These are phyloP conservation scores for Gnomoniopsis smithogilvyi DNA, from an alignment of 2,329 filamentous ascomycete genomes.

Conservation along the genomic window DNA sequence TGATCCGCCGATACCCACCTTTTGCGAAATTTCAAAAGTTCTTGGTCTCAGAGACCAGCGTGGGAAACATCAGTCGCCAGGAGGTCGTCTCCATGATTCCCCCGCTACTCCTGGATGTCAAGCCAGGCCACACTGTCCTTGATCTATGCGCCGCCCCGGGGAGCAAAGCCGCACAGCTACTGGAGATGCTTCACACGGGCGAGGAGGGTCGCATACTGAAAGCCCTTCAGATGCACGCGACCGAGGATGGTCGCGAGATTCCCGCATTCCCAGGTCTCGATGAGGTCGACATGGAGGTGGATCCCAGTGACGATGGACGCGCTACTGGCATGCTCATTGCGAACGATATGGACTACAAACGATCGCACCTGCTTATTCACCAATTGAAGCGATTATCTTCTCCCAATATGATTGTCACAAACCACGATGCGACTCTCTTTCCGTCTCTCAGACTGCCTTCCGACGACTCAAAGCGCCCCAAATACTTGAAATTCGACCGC, in stretches of 20 bases:
- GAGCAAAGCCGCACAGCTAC: conserved; percentile 92
- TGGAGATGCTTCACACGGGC: conserved; percentile 90
- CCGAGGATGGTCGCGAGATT: conserved; percentile 56
- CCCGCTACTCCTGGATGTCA: conserved; percentile 85
- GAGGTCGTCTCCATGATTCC: conserved; percentile 99
- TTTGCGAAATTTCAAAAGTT: conserved; percentile 98
- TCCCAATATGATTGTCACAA: conserved; percentile 93
- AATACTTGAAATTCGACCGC: conserved; percentile 93
- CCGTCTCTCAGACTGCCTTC: conserved; percentile 83
- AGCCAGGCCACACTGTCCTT: conserved; percentile 86
- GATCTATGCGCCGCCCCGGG: conserved; percentile 96
- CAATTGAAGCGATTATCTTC: conserved; percentile 97
- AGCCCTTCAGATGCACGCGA: conserved; percentile 61
- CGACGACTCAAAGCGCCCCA: conserved; percentile 47
- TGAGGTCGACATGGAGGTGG: conserved; percentile 52
- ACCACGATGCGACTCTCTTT: conserved; percentile 95
- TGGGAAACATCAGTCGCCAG: conserved; percentile 96
- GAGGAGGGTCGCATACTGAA: conserved; percentile 83
- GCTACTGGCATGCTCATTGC: conserved; percentile 90
- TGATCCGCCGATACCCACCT: conserved; percentile 87
- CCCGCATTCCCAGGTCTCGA: conserved; percentile 44
- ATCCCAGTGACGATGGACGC: conserved; percentile 73
- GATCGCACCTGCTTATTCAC: conserved; percentile 94
- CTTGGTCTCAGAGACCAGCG: conserved; percentile 92
- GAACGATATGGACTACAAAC: conserved; percentile 95